Evolutionary conservation across 345 rosid species (phyloP).

Genomic region (Hevea brasiliensis): DNA sequence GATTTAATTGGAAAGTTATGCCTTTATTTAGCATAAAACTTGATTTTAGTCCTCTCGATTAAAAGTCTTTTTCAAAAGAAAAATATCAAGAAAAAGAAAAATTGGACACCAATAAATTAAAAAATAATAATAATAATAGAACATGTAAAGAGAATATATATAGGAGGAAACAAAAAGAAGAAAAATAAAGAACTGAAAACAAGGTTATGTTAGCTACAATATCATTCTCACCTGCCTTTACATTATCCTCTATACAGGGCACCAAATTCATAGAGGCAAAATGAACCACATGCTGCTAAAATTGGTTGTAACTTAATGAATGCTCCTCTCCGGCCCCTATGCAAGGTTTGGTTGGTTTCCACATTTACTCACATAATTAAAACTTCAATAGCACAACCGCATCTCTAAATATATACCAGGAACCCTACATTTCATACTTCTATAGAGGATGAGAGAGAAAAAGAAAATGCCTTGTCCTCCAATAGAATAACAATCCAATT

Average conservation of each 20-base stretch:
- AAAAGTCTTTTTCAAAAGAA: too few relatives aligned
- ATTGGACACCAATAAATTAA: too few relatives aligned
- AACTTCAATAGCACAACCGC: not conserved
- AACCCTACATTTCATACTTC: too few relatives aligned
- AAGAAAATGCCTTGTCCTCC: not conserved
- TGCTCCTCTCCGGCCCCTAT: not conserved
- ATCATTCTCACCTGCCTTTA: slow-evolving; percentile 6
- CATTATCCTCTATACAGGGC: not conserved
- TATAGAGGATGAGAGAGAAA: too few relatives aligned
- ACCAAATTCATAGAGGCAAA: not conserved
- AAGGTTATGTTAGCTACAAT: not conserved
- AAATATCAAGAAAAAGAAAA: too few relatives aligned
- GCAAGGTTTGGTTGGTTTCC: not conserved
- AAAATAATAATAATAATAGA: too few relatives aligned
- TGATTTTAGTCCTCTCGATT: too few relatives aligned
- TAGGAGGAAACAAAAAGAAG: not conserved
- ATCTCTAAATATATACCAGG: not conserved
- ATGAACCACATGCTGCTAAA: not conserved
- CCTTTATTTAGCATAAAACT: too few relatives aligned
- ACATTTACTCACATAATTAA: not conserved
- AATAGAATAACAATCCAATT: not conserved
- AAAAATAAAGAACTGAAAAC: too few relatives aligned
- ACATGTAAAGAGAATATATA: too few relatives aligned
- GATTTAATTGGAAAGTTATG: too few relatives aligned
- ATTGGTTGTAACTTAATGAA: not conserved